Evolutionary conservation across 352 stramenopile species (phyloP).

Genomic region (Globisporangium nunn): DNA sequence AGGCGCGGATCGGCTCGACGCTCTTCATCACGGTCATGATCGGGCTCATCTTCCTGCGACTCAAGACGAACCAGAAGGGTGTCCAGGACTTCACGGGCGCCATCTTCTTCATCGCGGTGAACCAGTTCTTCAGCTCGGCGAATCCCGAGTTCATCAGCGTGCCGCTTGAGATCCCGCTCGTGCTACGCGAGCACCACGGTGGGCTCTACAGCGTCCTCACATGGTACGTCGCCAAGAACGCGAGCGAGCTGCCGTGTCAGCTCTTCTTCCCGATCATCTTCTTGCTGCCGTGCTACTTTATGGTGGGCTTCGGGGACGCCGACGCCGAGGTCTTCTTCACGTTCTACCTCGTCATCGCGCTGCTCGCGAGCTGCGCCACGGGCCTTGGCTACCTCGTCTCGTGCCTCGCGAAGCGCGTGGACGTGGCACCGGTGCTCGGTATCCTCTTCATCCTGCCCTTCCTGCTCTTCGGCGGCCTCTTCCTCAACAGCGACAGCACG

Average conservation of each 20-base stretch:
- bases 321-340: constrained; percentile 27
- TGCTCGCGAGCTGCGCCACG: constrained; percentile 17
- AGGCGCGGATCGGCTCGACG: constrained; percentile 21
- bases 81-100: constrained; percentile 30
- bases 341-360: constrained; percentile 21
- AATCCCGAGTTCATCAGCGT: constrained; percentile 28
- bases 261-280: constrained; percentile 26
- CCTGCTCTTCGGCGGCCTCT: constrained; percentile 28
- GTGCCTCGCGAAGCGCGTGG: constrained; percentile 18
- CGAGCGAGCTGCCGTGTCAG: constrained; percentile 28
- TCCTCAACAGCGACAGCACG: constrained; percentile 25
- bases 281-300: constrained; percentile 29
- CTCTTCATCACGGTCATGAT: constrained; percentile 28
- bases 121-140: constrained; percentile 24
- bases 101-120: constrained; percentile 30
- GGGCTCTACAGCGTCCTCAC: constrained; percentile 24
- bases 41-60: constrained; percentile 28
- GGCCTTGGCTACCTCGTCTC: constrained; percentile 28
- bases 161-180: constrained; percentile 29
- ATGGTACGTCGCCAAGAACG: constrained; percentile 37
- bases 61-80: constrained; percentile 20
- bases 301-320: constrained; percentile 25
- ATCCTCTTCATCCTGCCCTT: constrained; percentile 28
- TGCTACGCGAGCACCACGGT: constrained; percentile 26
- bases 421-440: constrained; percentile 23